Percentiles rank a stretch among this genome's conserved stretches.
Conservation (phyloP, 1,284 basidiomycete genomes). For the Pseudozyma thailandica region DNA sequence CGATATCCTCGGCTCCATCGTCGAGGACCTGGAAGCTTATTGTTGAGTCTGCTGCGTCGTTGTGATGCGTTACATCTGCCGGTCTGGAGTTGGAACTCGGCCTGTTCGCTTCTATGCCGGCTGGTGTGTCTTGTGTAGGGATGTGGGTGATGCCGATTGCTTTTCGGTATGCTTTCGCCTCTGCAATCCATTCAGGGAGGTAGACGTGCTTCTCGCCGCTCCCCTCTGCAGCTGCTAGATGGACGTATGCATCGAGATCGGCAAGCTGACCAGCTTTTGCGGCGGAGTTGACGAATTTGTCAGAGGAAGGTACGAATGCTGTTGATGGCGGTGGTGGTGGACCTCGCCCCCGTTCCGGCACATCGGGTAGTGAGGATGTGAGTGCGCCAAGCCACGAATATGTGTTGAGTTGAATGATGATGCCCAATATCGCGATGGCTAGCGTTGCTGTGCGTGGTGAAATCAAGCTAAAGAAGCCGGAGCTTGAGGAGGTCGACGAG, state of each 20-base stretch:
- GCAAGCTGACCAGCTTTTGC: slow-evolving; percentile 18
- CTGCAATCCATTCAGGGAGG: slow-evolving; percentile 37
- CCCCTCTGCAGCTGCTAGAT: slow-evolving; percentile 2
- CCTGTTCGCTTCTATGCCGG: not conserved
- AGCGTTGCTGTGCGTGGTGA: slow-evolving; percentile 52
- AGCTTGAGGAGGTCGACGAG: slow-evolving; percentile 8
- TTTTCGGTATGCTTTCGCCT: slow-evolving; percentile 47
- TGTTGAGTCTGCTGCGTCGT: slow-evolving; percentile 9
- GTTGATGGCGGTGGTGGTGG: slow-evolving; percentile 11
- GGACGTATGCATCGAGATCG: slow-evolving; percentile 13
- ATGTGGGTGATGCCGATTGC: slow-evolving; percentile 31
- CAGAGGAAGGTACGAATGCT: slow-evolving; percentile 9
- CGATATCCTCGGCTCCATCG: slow-evolving; percentile 42
- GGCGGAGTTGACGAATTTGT: slow-evolving; percentile 27
- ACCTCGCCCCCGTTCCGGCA: slow-evolving; percentile 30
- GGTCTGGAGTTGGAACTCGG: not conserved
- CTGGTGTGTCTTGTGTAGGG: slow-evolving; percentile 6
- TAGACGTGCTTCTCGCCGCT: slow-evolving; percentile 12
- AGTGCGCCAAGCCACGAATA: slow-evolving; percentile 47
- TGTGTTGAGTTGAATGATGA: slow-evolving; percentile 49
- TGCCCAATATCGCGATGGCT: slow-evolving; percentile 51
- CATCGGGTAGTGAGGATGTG: slow-evolving; percentile 39
- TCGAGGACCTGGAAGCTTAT: slow-evolving; percentile 17
- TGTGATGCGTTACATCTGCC: not conserved
- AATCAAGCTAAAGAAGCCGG: slow-evolving; percentile 29